A percentile compares a stretch with the other conserved stretches of the same genome.
phyloP scores from a whole-genome alignment of 352 stramenopile species.

The Globisporangium rhizosaccharum region DNA sequence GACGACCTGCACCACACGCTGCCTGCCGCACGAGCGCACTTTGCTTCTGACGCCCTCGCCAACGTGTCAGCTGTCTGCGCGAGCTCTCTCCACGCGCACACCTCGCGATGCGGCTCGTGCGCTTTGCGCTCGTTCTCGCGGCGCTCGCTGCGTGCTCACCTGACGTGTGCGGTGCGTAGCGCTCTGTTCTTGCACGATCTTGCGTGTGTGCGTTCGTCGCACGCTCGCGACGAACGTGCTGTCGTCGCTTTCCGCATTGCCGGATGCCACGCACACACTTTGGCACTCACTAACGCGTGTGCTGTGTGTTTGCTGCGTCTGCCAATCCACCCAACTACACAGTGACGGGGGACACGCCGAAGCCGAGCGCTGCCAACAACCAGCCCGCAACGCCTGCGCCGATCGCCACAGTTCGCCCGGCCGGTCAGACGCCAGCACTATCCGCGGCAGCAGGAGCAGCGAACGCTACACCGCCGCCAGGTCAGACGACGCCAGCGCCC shows the following conservation, averaged over 20 bases:
- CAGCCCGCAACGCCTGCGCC: constrained; percentile 16
- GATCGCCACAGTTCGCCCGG: not conserved
- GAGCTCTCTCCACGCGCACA: too few species aligned
- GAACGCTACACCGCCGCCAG: not conserved
- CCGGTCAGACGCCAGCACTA: constrained; percentile 1
- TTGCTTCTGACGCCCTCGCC: too few species aligned
- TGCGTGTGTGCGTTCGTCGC: not conserved
- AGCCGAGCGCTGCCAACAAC: constrained; percentile 30
- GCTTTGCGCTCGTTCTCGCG: not conserved
- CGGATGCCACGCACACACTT: not conserved
- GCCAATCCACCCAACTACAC: not conserved
- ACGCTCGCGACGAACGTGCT: not conserved
- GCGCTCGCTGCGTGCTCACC: constrained; percentile 4
- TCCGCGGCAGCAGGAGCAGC: not conserved
- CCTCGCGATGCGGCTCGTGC: constrained; percentile 7
- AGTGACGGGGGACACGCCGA: constrained; percentile 10
- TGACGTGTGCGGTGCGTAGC: constrained; percentile 9
- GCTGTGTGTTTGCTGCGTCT: too few species aligned
- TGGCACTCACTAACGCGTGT: not conserved
- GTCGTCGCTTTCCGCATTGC: not conserved
- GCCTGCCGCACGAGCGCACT: too few species aligned
- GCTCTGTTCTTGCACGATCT: constrained; percentile 4
- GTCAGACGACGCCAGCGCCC: not conserved
- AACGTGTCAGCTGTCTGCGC: too few species aligned
- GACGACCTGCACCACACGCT: too few species aligned